Percentiles rank a stretch among this genome's conserved stretches.
phyloP scores from a whole-genome alignment of 352 stramenopile species.

The Phytophthora ohioensis region DNA sequence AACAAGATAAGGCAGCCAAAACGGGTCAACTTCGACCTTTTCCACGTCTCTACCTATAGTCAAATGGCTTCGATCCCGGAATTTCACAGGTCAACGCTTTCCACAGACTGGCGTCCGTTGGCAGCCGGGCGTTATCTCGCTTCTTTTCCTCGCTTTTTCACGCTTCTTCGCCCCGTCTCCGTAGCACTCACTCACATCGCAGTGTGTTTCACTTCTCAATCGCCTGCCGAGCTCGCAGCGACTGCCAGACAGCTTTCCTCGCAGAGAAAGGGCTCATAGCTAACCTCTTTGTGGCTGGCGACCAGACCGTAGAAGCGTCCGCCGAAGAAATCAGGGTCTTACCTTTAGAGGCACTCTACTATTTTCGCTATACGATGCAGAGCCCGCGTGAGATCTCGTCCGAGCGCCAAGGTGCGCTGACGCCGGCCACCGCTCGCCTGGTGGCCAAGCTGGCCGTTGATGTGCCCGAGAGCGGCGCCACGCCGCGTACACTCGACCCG shows the following conservation, averaged over 20 bases:
- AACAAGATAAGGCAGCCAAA: constrained; percentile 19
- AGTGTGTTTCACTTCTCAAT: constrained; percentile 35
- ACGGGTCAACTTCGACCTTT: constrained; percentile 19
- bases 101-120: constrained; percentile 31
- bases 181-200: constrained; percentile 1
- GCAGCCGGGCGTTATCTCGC: constrained; percentile 38
- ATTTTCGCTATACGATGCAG: constrained; percentile 28
- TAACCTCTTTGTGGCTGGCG: constrained; percentile 23
- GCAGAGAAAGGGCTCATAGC: constrained; percentile 34
- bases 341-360: background rate
- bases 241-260: constrained; percentile 13
- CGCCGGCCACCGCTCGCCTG: constrained; percentile 64
- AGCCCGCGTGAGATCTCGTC: constrained; percentile 81
- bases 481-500: constrained; percentile 62
- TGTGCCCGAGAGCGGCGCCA: constrained; percentile 46
- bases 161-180: constrained; percentile 50
- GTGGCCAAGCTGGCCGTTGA: constrained; percentile 57
- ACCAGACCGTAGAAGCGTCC: constrained; percentile 43
- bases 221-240: constrained; percentile 11
- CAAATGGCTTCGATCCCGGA: constrained; percentile 35
- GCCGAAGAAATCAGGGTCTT: constrained; percentile 29
- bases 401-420: constrained; percentile 69
- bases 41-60: constrained; percentile 10
- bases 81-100: constrained; percentile 30
- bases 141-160: constrained; percentile 51